Evolutionary conservation across 306 rosid genomes (phyloP).

Genomic region (Quercus aquifolioides): DNA sequence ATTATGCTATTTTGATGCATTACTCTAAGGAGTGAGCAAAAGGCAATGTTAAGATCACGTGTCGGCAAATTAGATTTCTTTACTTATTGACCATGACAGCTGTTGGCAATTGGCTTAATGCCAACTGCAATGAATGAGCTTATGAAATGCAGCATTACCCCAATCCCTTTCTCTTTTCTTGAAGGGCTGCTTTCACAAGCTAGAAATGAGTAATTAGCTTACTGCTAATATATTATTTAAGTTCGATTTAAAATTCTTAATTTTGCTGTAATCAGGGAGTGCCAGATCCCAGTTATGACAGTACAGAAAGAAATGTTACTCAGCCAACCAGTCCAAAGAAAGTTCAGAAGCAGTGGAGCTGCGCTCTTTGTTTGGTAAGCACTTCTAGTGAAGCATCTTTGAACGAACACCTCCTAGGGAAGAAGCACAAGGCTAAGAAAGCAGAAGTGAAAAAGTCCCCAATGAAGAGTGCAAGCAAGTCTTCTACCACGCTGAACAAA

Average conservation of each 20-base stretch:
- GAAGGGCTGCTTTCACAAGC: background rate
- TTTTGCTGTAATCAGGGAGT: conserved; percentile 39
- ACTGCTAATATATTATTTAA: background rate
- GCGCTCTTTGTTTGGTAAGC: conserved; percentile 54
- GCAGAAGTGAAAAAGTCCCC: conserved; percentile 16
- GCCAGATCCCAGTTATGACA: conserved; percentile 10
- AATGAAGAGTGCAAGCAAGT: conserved; percentile 12
- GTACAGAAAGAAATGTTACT: background rate
- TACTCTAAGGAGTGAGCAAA: background rate
- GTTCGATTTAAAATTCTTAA: background rate
- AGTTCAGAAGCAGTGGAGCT: conserved; percentile 64
- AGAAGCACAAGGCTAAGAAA: conserved; percentile 40
- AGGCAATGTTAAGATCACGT: background rate
- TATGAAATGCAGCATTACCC: too few species aligned
- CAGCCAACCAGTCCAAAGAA: conserved; percentile 18
- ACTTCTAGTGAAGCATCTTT: conserved; percentile 44
- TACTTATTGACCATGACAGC: background rate
- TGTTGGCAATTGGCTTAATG: background rate
- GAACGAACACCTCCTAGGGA: conserved; percentile 42
- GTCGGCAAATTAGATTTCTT: background rate
- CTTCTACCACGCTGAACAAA: conserved; percentile 23
- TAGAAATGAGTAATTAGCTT: too few species aligned
- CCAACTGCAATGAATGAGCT: background rate
- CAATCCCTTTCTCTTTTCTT: background rate
- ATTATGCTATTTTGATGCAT: background rate